Evolutionary conservation across 352 stramenopile species (phyloP).

Genomic region (Globisporangium acanthophoron): DNA sequence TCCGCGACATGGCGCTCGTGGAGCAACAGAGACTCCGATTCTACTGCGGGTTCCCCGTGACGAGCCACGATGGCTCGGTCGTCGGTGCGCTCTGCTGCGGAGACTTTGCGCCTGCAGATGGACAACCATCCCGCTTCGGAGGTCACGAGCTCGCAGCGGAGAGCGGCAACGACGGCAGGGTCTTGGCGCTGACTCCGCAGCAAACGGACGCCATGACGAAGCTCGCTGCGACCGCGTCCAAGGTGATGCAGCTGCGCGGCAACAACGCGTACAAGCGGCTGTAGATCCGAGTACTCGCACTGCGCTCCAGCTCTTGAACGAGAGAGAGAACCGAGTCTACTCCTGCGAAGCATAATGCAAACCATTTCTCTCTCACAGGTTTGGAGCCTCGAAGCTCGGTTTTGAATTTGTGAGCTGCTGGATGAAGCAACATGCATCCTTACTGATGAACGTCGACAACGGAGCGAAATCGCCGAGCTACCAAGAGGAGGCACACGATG

Average conservation of each 20-base stretch:
- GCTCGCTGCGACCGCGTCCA: conserved; percentile 14
- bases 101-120: conserved; percentile 2
- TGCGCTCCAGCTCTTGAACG: no score
- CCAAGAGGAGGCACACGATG: no score
- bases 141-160: neutral
- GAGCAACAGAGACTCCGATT: conserved; percentile 11
- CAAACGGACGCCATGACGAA: conserved; percentile 12
- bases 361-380: no score
- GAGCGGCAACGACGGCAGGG: neutral
- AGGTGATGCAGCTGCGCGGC: conserved; percentile 14
- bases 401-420: no score
- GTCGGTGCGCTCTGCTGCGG: conserved; percentile 18
- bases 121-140: neutral
- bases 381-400: no score
- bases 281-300: neutral
- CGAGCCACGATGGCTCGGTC: conserved; percentile 3
- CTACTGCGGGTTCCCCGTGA: conserved; percentile 19
- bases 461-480: no score
- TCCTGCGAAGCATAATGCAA: no score
- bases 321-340: no score
- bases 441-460: no score
- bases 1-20: conserved; percentile 11
- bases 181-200: neutral
- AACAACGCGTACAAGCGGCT: conserved; percentile 12
- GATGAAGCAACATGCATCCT: no score